Percentiles rank a stretch among this genome's conserved stretches.
phyloP scores from a whole-genome alignment of 805 yeast species.

The Yarrowia bubula region DNA sequence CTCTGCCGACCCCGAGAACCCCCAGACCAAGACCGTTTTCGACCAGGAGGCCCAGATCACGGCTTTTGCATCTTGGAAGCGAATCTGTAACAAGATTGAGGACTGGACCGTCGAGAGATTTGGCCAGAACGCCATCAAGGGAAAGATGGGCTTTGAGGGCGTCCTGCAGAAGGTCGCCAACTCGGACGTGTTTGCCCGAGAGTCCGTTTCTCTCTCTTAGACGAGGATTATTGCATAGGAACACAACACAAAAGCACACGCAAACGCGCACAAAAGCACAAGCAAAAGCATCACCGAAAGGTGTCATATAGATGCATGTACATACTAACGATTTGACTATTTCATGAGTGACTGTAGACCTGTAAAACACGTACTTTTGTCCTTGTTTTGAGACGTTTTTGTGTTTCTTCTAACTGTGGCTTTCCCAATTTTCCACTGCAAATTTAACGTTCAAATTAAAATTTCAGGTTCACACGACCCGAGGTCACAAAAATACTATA shows the following conservation, averaged over 20 bases:
- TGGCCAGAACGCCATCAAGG: conserved; percentile 79
- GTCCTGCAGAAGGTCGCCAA: conserved; percentile 51
- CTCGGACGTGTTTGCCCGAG: conserved; percentile 29
- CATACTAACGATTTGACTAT: conserved; percentile 18
- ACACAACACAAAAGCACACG: background rate
- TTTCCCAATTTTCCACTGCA: too few species aligned
- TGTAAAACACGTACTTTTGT: too few species aligned
- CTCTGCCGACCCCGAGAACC: conserved; percentile 60
- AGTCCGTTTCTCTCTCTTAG: conserved; percentile 16
- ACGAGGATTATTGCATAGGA: background rate
- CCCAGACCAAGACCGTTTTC: conserved; percentile 57
- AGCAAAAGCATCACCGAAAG: conserved; percentile 2
- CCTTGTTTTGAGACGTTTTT: too few species aligned
- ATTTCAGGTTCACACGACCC: too few species aligned
- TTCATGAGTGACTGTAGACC: too few species aligned
- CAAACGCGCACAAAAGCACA: background rate
- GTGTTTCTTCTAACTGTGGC: too few species aligned
- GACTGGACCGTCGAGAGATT: conserved; percentile 91
- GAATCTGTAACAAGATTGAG: conserved; percentile 77
- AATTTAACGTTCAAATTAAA: too few species aligned
- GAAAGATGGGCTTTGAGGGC: conserved; percentile 79
- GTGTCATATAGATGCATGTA: conserved; percentile 18
- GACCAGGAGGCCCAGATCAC: conserved; percentile 83
- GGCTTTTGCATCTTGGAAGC: conserved; percentile 70
- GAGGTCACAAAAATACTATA: too few species aligned